Evolutionary conservation across 495 filamentous ascomycete genomes (phyloP).

Genomic region (Tuber umbilicatum): DNA sequence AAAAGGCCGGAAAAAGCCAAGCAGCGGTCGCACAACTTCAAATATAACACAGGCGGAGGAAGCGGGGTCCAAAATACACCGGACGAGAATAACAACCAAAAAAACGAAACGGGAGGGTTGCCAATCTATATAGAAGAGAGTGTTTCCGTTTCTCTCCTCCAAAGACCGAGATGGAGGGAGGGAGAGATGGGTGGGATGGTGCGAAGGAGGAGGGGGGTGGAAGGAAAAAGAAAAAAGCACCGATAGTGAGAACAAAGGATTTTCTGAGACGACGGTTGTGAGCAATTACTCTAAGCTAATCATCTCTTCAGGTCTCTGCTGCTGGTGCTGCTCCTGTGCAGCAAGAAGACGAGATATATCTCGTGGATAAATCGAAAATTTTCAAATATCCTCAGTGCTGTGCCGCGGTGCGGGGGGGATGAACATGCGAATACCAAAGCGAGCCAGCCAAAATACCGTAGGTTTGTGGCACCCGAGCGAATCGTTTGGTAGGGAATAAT

Average conservation of each 20-base stretch:
- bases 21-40: slow-evolving; percentile 14
- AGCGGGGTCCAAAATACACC: background rate
- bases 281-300: background rate
- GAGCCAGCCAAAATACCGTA: background rate
- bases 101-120: background rate
- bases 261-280: background rate
- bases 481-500: slow-evolving; percentile 18
- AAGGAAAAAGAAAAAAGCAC: background rate
- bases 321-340: background rate
- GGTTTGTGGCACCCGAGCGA: slow-evolving; percentile 17
- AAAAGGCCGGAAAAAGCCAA: slow-evolving; percentile 16
- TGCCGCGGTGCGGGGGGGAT: slow-evolving; percentile 8
- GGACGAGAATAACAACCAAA: background rate
- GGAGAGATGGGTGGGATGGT: background rate
- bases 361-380: background rate
- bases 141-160: background rate
- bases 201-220: background rate
- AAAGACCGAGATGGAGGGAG: background rate
- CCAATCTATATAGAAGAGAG: slow-evolving; percentile 4
- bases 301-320: background rate
- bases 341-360: background rate
- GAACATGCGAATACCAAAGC: background rate
- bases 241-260: background rate
- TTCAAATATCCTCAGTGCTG: slow-evolving; percentile 7
- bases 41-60: slow-evolving; percentile 7